Conservation (phyloP, 2,329 filamentous ascomycete species). For the Dryadomyces quercivorus region DNA sequence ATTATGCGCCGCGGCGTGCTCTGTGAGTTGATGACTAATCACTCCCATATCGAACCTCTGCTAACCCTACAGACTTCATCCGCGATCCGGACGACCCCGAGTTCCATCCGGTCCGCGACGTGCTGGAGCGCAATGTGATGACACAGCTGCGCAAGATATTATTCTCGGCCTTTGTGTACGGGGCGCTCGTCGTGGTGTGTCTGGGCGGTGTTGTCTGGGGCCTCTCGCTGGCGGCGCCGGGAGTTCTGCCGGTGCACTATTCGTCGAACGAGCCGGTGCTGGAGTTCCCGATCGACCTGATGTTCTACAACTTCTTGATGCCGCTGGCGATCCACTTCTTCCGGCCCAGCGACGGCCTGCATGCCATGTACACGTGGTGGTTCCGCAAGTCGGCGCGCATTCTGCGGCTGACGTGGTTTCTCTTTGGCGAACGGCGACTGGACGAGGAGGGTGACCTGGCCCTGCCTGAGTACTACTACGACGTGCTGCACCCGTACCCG, state of each 20-base stretch:
- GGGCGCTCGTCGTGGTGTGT: conserved; percentile 81
- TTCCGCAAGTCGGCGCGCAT: conserved; percentile 74
- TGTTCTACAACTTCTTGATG: conserved; percentile 96
- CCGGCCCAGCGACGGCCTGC: conserved; percentile 72
- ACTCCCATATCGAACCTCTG: conserved; percentile 18
- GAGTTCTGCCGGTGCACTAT: conserved; percentile 83
- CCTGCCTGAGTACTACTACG: conserved; percentile 18
- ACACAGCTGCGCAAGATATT: conserved; percentile 93
- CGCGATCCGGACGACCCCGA: conserved; percentile 96
- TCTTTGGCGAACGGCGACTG: conserved; percentile 70
- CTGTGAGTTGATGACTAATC: conserved; percentile 42
- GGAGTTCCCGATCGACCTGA: conserved; percentile 85
- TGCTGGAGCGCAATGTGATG: conserved; percentile 81
- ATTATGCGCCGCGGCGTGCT: conserved; percentile 92
- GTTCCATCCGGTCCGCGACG: conserved; percentile 94
- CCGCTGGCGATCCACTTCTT: conserved; percentile 75
- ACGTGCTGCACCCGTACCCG: conserved; percentile 15
- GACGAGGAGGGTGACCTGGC: conserved; percentile 70
- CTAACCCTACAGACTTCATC: conserved; percentile 61
- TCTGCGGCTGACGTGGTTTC: conserved; percentile 77
- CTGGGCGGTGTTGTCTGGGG: conserved; percentile 93
- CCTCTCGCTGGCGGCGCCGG: conserved; percentile 53
- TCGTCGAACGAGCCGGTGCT: conserved; percentile 83
- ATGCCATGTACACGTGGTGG: conserved; percentile 91
- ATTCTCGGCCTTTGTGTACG: conserved; percentile 93